phyloP scores from a whole-genome alignment of 306 rosid species.

The Vigna reflexopilosa region DNA sequence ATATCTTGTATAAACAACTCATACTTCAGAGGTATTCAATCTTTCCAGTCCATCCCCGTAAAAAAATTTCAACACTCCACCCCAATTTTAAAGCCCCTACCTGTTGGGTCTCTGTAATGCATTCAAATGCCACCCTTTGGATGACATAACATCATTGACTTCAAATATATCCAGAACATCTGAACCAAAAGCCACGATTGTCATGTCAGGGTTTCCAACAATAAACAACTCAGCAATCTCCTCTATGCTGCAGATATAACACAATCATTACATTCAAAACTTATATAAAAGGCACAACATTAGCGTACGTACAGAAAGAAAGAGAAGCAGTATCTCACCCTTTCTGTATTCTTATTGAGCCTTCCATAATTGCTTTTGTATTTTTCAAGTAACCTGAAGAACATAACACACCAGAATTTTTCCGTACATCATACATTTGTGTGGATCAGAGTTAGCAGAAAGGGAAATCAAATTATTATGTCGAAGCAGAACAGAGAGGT shows the following conservation, averaged over 20 bases:
- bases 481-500: slow-evolving; percentile 23
- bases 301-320: not conserved
- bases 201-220: slow-evolving; percentile 91
- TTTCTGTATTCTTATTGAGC: slow-evolving; percentile 69
- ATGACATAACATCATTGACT: slow-evolving; percentile 87
- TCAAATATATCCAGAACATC: slow-evolving; percentile 85
- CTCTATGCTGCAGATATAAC: slow-evolving; percentile 65
- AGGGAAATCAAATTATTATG: slow-evolving; percentile 13
- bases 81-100: slow-evolving; percentile 44
- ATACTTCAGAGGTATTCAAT: too few relatives aligned
- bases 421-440: slow-evolving; percentile 34
- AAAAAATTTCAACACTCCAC: too few relatives aligned
- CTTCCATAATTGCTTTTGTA: slow-evolving; percentile 84
- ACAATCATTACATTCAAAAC: slow-evolving; percentile 24
- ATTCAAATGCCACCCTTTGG: slow-evolving; percentile 99
- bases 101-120: slow-evolving; percentile 96
- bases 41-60: too few relatives aligned
- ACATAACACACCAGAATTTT: slow-evolving; percentile 40
- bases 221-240: slow-evolving; percentile 81
- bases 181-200: slow-evolving; percentile 86
- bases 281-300: slow-evolving; percentile 13
- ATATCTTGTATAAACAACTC: too few relatives aligned
- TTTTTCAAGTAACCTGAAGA: slow-evolving; percentile 83
- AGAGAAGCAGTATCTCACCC: slow-evolving; percentile 56
- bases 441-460: slow-evolving; percentile 29